Base-by-base conservation (phyloP, 2,329 filamentous ascomycete genomes). In the Biscogniauxia sp. region DNA sequence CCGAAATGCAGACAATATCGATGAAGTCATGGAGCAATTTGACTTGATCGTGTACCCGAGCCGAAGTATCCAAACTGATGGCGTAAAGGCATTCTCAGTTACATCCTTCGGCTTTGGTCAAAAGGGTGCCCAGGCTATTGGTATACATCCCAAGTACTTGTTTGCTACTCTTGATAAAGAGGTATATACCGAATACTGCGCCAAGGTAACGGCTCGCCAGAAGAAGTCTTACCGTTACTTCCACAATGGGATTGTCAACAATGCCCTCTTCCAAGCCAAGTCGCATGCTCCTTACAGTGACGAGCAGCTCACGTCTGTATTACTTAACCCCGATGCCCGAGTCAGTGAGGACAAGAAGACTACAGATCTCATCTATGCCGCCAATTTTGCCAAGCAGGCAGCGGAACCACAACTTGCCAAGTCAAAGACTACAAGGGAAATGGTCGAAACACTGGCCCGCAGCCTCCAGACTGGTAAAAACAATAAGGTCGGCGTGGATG, bases 51-150 rank as follows among this genome's bases (percentile, higher is more conserved):
- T 98, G 66, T 99, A 97, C 79, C 95, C 95, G 53, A 97, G 91
- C 79, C 91, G 91, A 71, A 91, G 88, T 76, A 93, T 99, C 70
- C 95, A 99, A 82, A 99, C 95, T 7, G 95, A 99, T 72, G 95
- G 95, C 65, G 84, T 99, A 83, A 99, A 98, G 81, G 96, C 95
- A 15, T 98, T 99, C 85, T 97, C 93, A 0, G 92, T 99, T 66
- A 99, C 96, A 6, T 99, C 96, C 0, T 99, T 99, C 77, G 95
- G 95, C 78, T 99, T 99, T 82, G 95, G 95, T 69, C 95, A 99
- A 79, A 99, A 99, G 87, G 95, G 95, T 74, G 92, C 95, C 25
- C 96, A 99, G 78, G 94, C 91, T 51, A 96, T 99, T 72, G 95
- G 94, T 82, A 90, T 99, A 56, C 95, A 99, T 76, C 92, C 96